phyloP scores from a whole-genome alignment of 176 grass and related monocot species.

The Cenchrus fungigraminus region DNA sequence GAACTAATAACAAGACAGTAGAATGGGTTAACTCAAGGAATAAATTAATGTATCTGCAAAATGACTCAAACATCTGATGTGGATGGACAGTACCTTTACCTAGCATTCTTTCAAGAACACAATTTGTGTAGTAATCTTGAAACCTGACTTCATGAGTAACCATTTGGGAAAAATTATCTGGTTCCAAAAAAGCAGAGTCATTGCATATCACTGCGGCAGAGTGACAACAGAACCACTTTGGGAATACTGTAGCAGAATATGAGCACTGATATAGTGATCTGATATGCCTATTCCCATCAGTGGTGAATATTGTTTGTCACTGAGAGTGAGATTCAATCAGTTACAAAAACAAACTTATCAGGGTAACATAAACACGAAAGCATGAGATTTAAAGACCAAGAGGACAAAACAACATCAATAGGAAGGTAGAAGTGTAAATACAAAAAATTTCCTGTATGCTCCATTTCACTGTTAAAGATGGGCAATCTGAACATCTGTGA shows the following conservation, averaged over 20 bases:
- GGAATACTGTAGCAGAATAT: constrained; percentile 13
- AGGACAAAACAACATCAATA: neutral
- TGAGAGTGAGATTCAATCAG: constrained; percentile 20
- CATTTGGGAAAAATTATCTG: neutral
- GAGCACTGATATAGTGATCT: neutral
- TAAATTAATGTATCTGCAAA: constrained; percentile 18
- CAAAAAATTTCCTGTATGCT: neutral
- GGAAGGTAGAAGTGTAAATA: neutral
- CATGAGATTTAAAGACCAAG: neutral
- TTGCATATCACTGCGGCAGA: neutral
- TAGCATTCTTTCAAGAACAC: neutral
- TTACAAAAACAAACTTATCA: constrained; percentile 22
- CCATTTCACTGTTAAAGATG: neutral
- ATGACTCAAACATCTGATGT: neutral
- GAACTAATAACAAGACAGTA: constrained; percentile 26
- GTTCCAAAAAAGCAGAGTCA: neutral
- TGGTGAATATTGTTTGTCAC: neutral
- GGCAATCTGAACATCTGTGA: neutral
- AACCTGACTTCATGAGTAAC: neutral
- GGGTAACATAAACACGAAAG: neutral
- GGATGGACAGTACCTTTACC: neutral
- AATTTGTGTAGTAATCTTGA: constrained; percentile 1
- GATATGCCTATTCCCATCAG: neutral
- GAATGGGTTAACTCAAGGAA: neutral
- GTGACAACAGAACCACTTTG: neutral